phyloP scores from a whole-genome alignment of 352 stramenopile species.

The Pilasporangium apinafurcum region DNA sequence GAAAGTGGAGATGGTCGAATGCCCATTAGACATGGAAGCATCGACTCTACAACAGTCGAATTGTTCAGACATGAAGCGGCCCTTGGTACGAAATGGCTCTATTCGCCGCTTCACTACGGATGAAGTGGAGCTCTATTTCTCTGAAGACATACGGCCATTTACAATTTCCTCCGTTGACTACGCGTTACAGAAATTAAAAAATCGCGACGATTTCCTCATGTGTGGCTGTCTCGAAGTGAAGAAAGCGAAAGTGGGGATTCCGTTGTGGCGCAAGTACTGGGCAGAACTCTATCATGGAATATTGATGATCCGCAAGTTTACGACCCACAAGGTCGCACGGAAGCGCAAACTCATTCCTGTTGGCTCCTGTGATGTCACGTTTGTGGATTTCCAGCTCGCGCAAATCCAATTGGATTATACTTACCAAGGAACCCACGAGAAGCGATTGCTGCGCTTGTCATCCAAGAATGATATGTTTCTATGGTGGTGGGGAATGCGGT shows the following conservation, averaged over 20 bases:
- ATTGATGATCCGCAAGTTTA: constrained; percentile 48
- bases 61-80: too few species aligned
- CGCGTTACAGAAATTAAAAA: constrained; percentile 40
- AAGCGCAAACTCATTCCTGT: constrained; percentile 55
- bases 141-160: constrained; percentile 28
- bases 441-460: constrained; percentile 33
- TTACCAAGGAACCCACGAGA: constrained; percentile 43
- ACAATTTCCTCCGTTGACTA: constrained; percentile 30
- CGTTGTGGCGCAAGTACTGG: constrained; percentile 47
- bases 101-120: constrained; percentile 48
- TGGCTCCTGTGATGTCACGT: constrained; percentile 26
- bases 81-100: constrained; percentile 37
- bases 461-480: constrained; percentile 58
- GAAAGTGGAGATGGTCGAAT: too few species aligned
- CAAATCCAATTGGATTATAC: constrained; percentile 53
- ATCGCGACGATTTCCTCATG: constrained; percentile 41
- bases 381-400: constrained; percentile 45
- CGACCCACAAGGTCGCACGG: constrained; percentile 38
- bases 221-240: constrained; percentile 40
- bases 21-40: too few species aligned
- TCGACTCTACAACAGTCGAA: too few species aligned
- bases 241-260: constrained; percentile 32
- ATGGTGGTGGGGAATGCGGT: constrained; percentile 74
- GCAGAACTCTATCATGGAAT: constrained; percentile 67
- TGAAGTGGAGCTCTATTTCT: constrained; percentile 62